Evolutionary conservation across 2,329 filamentous ascomycete genomes (phyloP).

Genomic region (Endoconidiophora polonica): DNA sequence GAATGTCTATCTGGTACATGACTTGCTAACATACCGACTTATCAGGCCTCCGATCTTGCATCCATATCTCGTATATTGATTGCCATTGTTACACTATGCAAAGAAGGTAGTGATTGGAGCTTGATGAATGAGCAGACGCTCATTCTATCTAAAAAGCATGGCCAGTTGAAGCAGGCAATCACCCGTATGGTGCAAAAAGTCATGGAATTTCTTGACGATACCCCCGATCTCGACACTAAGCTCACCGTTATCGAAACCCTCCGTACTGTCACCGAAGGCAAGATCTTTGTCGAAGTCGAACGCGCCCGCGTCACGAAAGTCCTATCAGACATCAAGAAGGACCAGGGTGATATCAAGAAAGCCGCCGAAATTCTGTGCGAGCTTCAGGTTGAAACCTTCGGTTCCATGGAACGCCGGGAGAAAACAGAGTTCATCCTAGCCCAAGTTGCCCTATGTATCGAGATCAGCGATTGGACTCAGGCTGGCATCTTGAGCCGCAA

Average conservation of each 20-base stretch:
- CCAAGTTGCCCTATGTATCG: constrained; percentile 86
- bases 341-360: constrained; percentile 77
- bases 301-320: constrained; percentile 88
- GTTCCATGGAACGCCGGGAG: constrained; percentile 90
- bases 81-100: constrained; percentile 84
- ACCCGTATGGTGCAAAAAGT: constrained; percentile 98
- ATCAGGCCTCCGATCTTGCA: constrained; percentile 78
- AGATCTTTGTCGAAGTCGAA: constrained; percentile 99
- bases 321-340: constrained; percentile 92
- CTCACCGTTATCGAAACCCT: constrained; percentile 87
- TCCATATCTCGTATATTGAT: constrained; percentile 83
- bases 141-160: constrained; percentile 96
- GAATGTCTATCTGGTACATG: neutral
- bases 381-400: constrained; percentile 96
- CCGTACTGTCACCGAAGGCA: constrained; percentile 92
- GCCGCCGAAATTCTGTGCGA: constrained; percentile 91
- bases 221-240: constrained; percentile 74
- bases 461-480: constrained; percentile 91
- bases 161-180: constrained; percentile 96
- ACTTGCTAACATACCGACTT: constrained; percentile 16
- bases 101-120: constrained; percentile 82
- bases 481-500: constrained; percentile 86
- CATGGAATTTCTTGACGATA: constrained; percentile 78
- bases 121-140: constrained; percentile 93
- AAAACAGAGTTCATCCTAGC: constrained; percentile 98